Base-by-base conservation (phyloP, 148 eudicot genomes). In the Nepenthes gracilis region DNA sequence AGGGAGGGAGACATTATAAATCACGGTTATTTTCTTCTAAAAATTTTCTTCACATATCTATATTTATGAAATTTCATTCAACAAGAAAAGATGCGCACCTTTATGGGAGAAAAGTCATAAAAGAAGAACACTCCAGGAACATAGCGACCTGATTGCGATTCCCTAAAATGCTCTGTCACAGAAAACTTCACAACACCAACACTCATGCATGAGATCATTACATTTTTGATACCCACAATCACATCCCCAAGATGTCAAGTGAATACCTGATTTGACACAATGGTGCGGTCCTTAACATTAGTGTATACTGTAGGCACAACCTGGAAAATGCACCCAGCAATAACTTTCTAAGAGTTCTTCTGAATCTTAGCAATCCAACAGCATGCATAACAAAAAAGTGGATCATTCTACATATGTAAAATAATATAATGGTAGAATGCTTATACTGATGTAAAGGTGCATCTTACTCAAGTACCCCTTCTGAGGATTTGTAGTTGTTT, bases 121-220 rank as follows among this genome's bases (percentile, higher is more conserved):
- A 77, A 84, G 85, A 90, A 90, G 85, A 84, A 87, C 59, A 90
- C 78, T 54, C 97, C 97, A n/a, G 85, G 88, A 68, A 79, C 57
- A 66, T 58, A 78, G 33, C 52, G 79, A 57, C 90, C 95, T 2
- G 64, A n/a, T 63, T 85, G 92, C 2, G 82, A 60, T 67, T 65
- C 62, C 70, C 78, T 83, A 55, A 69, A 84, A 67, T 87, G 95
- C 71, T 90, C 92, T 23, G 97, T 90, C 77, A 85, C 97, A 55
- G 97, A 90, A 74, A 90, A 90, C 97, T 90, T 73, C 36, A 35
- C 14, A 37, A 64, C 14, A 60, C 35, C 36, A 47, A 47, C 33
- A 12, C 15, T 14, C 54, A 32, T 35, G 10, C 34, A 64, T 48
- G 8, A 33, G 55, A 65, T 2, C 2, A 49, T 5, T 1, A 54